Conservation (phyloP, 306 rosid genomes). For the Cucurbita moschata region DNA sequence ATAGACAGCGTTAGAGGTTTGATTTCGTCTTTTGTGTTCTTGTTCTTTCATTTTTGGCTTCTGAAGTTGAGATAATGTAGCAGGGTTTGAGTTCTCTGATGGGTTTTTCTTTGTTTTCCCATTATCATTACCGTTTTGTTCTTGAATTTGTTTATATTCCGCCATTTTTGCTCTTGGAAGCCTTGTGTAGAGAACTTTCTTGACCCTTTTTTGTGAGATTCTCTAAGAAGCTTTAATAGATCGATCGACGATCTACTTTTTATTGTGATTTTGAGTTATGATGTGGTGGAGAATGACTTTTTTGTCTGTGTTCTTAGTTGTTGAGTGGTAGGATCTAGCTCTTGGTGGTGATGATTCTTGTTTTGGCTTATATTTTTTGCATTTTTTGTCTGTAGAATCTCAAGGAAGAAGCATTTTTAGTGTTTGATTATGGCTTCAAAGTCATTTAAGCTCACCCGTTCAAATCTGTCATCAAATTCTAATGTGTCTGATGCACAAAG, state of each 20-base stretch:
- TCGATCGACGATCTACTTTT: neutral
- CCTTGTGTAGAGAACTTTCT: neutral
- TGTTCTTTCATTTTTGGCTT: no score
- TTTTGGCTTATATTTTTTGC: neutral
- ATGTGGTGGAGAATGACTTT: neutral
- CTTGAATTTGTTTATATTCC: neutral
- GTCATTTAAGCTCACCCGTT: constrained; percentile 44
- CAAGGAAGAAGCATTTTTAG: neutral
- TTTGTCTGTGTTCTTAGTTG: neutral
- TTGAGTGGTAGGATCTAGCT: neutral
- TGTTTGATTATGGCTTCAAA: constrained; percentile 39
- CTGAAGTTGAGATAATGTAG: no score
- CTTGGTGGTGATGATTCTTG: neutral
- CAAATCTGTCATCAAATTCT: constrained; percentile 36
- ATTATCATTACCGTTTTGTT: neutral
- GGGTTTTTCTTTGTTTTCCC: neutral
- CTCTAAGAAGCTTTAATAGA: neutral
- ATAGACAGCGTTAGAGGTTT: no score
- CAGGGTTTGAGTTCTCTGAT: no score
- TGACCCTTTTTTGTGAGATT: neutral
- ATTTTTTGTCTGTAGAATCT: neutral
- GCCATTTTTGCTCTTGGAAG: neutral
- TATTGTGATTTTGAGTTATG: neutral
- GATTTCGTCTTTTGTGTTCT: no score
- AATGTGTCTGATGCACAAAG: constrained; percentile 33